A percentile compares a stretch with the other conserved stretches of the same genome.
Evolutionary conservation across 2,329 filamentous ascomycete species (phyloP).

Genomic region (Rhynchosporium secalis): DNA sequence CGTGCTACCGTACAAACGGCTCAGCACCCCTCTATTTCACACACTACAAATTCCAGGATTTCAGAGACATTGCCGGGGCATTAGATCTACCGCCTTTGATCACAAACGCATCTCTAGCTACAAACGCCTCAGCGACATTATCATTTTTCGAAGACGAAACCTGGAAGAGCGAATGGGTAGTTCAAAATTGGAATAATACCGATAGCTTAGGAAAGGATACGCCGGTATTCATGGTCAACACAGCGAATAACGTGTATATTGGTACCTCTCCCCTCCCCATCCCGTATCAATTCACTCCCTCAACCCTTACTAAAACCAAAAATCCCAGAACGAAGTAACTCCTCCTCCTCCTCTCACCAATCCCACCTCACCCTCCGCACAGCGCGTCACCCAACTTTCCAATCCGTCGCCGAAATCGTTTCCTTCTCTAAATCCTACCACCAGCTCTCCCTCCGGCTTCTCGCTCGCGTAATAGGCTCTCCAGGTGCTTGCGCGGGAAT

Average conservation of each 20-base stretch:
- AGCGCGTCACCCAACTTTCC: constrained; percentile 32
- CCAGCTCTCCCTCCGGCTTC: constrained; percentile 35
- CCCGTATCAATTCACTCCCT: not conserved
- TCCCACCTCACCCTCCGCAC: constrained; percentile 39
- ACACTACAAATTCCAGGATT: constrained; percentile 38
- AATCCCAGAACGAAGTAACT: constrained; percentile 27
- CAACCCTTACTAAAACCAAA: not conserved
- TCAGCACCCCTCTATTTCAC: constrained; percentile 35
- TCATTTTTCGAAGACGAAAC: constrained; percentile 30
- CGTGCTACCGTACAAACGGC: constrained; percentile 36
- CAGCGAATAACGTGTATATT: constrained; percentile 37
- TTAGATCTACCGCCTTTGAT: constrained; percentile 24
- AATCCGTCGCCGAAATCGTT: constrained; percentile 38
- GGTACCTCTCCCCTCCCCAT: constrained; percentile 22
- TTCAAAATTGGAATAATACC: constrained; percentile 38
- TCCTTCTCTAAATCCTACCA: constrained; percentile 33
- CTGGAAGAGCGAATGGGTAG: constrained; percentile 36
- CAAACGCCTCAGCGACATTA: constrained; percentile 27
- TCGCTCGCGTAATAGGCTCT: constrained; percentile 35
- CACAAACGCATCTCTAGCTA: constrained; percentile 23
- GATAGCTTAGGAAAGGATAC: constrained; percentile 27
- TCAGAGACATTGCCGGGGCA: constrained; percentile 28
- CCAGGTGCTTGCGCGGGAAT: constrained; percentile 38
- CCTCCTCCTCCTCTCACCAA: constrained; percentile 25
- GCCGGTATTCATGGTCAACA: constrained; percentile 34